These are phyloP conservation scores for Lactarius quietus DNA, from an alignment of 768 basidiomycete species.

Conservation along the genomic window DNA sequence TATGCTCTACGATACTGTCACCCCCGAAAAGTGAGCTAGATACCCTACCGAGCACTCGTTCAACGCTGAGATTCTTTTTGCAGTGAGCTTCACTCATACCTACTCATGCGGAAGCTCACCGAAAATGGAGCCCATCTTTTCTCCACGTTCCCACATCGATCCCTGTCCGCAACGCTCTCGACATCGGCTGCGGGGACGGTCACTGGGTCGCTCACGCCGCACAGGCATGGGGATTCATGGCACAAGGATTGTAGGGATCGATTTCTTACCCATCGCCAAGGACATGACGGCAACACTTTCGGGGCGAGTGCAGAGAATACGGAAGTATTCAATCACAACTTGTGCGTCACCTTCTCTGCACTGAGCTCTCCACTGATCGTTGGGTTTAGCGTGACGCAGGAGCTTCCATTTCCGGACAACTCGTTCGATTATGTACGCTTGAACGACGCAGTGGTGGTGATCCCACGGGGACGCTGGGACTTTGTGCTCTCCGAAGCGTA, in stretches of 20 bases:
- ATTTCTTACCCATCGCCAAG: conserved; percentile 45
- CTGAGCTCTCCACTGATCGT: conserved; percentile 10
- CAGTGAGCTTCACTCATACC: conserved; percentile 57
- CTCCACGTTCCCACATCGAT: conserved; percentile 43
- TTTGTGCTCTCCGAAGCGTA: conserved; percentile 54
- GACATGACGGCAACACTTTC: conserved; percentile 19
- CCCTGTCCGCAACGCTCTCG: conserved; percentile 57
- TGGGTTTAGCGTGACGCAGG: conserved; percentile 44
- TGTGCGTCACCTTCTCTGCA: conserved; percentile 44
- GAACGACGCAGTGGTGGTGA: conserved; percentile 59
- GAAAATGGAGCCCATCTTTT: conserved; percentile 58
- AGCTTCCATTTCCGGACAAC: conserved; percentile 58
- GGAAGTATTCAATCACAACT: conserved; percentile 58
- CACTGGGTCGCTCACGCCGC: conserved; percentile 65
- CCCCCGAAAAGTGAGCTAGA: conserved; percentile 7
- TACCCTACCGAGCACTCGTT: background rate
- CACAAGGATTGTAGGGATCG: conserved; percentile 60
- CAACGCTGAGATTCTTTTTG: conserved; percentile 19
- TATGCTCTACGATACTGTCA: conserved; percentile 15
- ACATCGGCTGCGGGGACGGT: conserved; percentile 74
- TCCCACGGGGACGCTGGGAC: conserved; percentile 61
- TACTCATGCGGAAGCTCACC: conserved; percentile 53
- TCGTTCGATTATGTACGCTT: conserved; percentile 72
- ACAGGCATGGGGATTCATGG: conserved; percentile 48
- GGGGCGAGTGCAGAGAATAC: conserved; percentile 38